Base-by-base conservation (phyloP, 2,329 filamentous ascomycete species). In the Parastagonospora nodorum region DNA sequence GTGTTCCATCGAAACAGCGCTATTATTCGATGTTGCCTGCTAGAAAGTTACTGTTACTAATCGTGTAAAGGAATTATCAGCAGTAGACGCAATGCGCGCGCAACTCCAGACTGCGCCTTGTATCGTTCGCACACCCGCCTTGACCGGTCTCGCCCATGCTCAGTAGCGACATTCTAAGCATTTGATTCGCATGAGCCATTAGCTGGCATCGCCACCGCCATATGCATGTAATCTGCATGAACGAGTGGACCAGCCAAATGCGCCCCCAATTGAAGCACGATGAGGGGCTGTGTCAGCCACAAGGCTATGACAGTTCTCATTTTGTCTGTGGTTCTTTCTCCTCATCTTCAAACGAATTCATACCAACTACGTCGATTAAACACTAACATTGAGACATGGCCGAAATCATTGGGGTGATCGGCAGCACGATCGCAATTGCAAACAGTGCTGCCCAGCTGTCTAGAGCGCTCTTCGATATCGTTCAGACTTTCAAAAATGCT, bases 391-490 rank as follows among this genome's bases (percentile, higher is more conserved):
- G 32, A 11, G 44, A 24, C 4, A 58, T 56, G 53, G 52, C 51
- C 27, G 55, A 58, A 38, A 31, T 33, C 4, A 32, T 45, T 9
- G 44, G 41, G 6, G 24, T 54, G 6, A 41, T 54, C 14, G 50
- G 47, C 7, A 55, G 58, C 1, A 51, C 51, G 8, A 38, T 61
- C 19, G 50, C 58, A 16, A 47, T 64, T 30, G 63, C 45, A 4
- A 46, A 33, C 11, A 51, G 50, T 16, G 63, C 57, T 38, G 55
- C 57, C 11, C 42, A 58, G 11, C 52, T 63, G 11, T 62, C 59
- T 4, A 45, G 56, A 8, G 50, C 54, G 12, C 51, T 65, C 2
- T 64, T 57, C 30, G 40, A 50, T 1, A 50, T 64, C 11, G 53
- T 52, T 6, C 42, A 58, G 15, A 55, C 58, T 7, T 14, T 65